phyloP scores from a whole-genome alignment of 257 asterid species.

The Nicotiana knightiana region DNA sequence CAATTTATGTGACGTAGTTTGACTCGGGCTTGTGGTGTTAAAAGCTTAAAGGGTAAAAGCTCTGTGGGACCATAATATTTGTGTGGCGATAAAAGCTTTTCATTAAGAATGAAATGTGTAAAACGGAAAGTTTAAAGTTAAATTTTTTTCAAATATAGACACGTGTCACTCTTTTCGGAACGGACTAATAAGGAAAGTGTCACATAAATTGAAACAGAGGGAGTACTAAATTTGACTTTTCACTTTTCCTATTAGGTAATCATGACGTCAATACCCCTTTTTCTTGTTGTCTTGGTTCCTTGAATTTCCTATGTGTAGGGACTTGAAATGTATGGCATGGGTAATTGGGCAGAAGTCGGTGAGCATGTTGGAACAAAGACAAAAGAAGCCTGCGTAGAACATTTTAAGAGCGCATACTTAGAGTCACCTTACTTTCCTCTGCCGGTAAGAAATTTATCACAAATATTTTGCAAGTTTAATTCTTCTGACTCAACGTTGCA shows the following conservation, averaged over 20 bases:
- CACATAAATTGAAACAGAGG: too few species aligned
- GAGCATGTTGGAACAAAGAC: conserved; percentile 89
- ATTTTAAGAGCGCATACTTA: conserved; percentile 58
- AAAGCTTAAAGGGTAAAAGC: too few species aligned
- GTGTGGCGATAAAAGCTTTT: too few species aligned
- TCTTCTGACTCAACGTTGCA: not conserved
- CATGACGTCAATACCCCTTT: not conserved
- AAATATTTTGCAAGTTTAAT: conserved; percentile 6
- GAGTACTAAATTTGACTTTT: not conserved
- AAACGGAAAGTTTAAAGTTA: too few species aligned
- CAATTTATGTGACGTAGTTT: too few species aligned
- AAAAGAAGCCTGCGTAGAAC: conserved; percentile 71
- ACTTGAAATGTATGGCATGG: conserved; percentile 88
- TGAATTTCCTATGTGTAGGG: conserved; percentile 39
- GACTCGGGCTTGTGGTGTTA: too few species aligned
- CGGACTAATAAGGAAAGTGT: too few species aligned
- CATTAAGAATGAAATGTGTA: too few species aligned
- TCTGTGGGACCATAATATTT: too few species aligned
- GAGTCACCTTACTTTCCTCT: conserved; percentile 86
- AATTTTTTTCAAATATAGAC: too few species aligned
- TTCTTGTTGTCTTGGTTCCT: conserved; percentile 12
- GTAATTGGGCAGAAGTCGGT: conserved; percentile 87
- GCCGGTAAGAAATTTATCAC: conserved; percentile 44
- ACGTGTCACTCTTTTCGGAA: too few species aligned
- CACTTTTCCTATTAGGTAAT: not conserved